Evolutionary conservation across 208 protist genomes (phyloP).

Genomic region (Wallacemonas rigidus): DNA sequence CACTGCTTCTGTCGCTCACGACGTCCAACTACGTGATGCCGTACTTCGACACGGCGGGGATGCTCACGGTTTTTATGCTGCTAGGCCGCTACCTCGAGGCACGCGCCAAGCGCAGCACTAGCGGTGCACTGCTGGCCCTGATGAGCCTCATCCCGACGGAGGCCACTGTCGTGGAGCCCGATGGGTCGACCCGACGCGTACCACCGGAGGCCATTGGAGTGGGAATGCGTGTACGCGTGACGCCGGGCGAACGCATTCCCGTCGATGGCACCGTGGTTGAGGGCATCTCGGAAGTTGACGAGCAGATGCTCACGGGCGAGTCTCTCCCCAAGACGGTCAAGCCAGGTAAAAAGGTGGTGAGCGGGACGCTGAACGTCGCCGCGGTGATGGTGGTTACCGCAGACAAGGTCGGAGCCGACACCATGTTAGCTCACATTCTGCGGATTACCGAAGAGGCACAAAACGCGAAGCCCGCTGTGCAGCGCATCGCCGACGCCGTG

Average conservation of each 20-base stretch:
- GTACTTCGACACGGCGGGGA: constrained; percentile 96
- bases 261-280: constrained; percentile 90
- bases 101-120: constrained; percentile 93
- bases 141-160: constrained; percentile 80
- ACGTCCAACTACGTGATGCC: constrained; percentile 35
- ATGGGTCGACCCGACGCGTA: constrained; percentile 24
- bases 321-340: constrained; percentile 71
- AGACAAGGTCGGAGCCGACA: constrained; percentile 83
- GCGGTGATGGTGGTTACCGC: constrained; percentile 63
- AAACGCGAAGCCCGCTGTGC: constrained; percentile 94
- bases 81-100: constrained; percentile 96
- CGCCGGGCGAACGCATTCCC: constrained; percentile 89
- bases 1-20: constrained; percentile 39
- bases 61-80: constrained; percentile 96
- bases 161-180: constrained; percentile 38
- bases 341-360: constrained; percentile 58
- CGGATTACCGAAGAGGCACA: constrained; percentile 96
- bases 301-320: constrained; percentile 96
- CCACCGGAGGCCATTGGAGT: constrained; percentile 36
- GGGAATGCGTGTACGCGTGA: constrained; percentile 82
- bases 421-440: constrained; percentile 94
- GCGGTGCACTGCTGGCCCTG: constrained; percentile 83
- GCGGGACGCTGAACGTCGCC: constrained; percentile 81
- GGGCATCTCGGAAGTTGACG: constrained; percentile 90
- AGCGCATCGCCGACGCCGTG: constrained; percentile 90